These are phyloP conservation scores for Escallonia herrerae DNA, from an alignment of 129 eudicot genomes.

Conservation along the genomic window DNA sequence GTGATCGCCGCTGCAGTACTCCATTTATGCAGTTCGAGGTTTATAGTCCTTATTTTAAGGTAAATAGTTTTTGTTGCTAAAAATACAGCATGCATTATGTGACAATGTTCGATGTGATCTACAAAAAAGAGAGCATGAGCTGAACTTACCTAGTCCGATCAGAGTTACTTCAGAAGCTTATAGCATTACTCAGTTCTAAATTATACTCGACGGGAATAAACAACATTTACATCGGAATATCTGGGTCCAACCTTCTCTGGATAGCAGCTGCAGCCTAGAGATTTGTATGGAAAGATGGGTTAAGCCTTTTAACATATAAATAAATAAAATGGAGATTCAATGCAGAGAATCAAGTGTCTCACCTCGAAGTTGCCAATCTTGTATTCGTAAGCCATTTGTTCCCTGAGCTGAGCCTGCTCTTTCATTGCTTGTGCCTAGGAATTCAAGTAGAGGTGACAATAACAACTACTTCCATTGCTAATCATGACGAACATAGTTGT, in stretches of 20 bases:
- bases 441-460: conserved; percentile 3
- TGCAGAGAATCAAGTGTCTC: neutral
- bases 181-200: no score
- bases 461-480: neutral
- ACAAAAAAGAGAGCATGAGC: no score
- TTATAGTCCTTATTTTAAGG: no score
- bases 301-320: neutral
- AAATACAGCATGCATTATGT: no score
- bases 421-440: conserved; percentile 93
- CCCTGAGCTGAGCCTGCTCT: conserved; percentile 87
- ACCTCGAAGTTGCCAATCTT: conserved; percentile 95
- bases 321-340: neutral
- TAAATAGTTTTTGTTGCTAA: no score
- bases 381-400: conserved; percentile 84
- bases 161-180: no score
- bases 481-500: neutral
- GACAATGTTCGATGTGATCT: no score
- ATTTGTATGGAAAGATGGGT: conserved; percentile 7
- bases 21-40: no score
- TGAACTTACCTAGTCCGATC: no score
- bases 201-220: no score
- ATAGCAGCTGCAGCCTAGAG: conserved; percentile 91
- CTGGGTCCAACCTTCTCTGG: conserved; percentile 88
- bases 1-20: no score
- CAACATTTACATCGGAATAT: conserved; percentile 52